Evolutionary conservation across 495 filamentous ascomycete genomes (phyloP), one percentile per base, ranked within the genome.

Genomic region (Aspergillus bridgeri): DNA sequence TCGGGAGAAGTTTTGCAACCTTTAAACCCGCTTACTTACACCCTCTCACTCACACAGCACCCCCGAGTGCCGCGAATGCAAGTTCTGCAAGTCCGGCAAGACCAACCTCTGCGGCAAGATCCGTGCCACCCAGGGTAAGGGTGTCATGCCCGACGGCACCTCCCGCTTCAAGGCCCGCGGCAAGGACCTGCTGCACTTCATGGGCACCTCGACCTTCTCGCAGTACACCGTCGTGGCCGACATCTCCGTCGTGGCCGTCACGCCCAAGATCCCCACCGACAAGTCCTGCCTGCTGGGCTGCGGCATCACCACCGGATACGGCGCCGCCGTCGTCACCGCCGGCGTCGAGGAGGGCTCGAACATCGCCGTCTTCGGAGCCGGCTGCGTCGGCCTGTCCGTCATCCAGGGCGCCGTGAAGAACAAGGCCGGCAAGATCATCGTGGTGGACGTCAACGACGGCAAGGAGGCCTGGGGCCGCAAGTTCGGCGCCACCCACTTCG

Each of bases 81-180:
- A 98, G 78, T 98, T 98, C 86, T 98, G 94, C 88, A 90, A 88
- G 73, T 97, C 93, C 52, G 92, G 91, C 79, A 98, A 98, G 86
- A 98, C 94, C 65, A 98, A 98, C 78, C 90, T 98, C 51, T 98
- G 94, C 79, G 94, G 95, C 72, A 98, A 97, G 83, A 98, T 98
- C 77, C 89, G 94, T 63, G 90, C 92, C 25, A 98, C 94, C n/a
- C 94, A 98, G 77, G 94, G 94, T 64, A 86, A 81, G 69, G 94
- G 94, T 72, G 89, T 98, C 53, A 96, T 98, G 92, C 94, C 94
- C 46, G 94, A 98, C 71, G 95, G 94, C 55, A 97, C 95, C 65
- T 90, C 90, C 48, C 90, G 94, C 52, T 98, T 98, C 85, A 89
- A 83, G 69, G 92, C 89, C 78, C 92, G 92, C 69, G 94, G 94